These are phyloP conservation scores for Corinectria fuckeliana DNA, from an alignment of 2,329 filamentous ascomycete species.

Conservation along the genomic window DNA sequence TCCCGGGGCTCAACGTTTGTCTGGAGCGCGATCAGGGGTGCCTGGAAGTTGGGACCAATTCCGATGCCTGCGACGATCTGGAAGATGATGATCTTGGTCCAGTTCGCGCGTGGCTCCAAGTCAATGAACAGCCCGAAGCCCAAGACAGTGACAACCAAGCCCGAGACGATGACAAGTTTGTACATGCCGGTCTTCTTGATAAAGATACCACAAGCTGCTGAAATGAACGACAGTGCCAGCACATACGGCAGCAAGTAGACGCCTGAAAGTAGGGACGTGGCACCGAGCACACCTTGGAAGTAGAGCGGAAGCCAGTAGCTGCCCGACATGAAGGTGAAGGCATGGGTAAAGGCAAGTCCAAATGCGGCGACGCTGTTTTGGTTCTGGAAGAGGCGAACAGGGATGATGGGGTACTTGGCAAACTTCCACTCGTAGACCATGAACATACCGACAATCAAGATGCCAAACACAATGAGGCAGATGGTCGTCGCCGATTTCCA, in stretches of 20 bases:
- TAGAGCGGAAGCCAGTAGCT: constrained; percentile 86
- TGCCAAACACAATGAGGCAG: constrained; percentile 78
- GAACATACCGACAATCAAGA: constrained; percentile 69
- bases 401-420: constrained; percentile 81
- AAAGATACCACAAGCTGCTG: constrained; percentile 61
- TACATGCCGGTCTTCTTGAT: constrained; percentile 72
- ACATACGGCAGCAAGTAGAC: constrained; percentile 77
- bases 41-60: constrained; percentile 72
- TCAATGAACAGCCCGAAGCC: constrained; percentile 70
- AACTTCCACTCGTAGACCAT: constrained; percentile 74
- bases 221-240: constrained; percentile 69
- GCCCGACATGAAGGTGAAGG: constrained; percentile 77
- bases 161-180: constrained; percentile 63
- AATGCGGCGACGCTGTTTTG: constrained; percentile 71
- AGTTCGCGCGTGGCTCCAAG: constrained; percentile 62
- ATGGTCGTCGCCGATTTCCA: constrained; percentile 79
- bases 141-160: constrained; percentile 65
- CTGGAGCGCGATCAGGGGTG: constrained; percentile 72
- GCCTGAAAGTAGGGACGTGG: constrained; percentile 72
- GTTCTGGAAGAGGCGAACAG: constrained; percentile 71
- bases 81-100: constrained; percentile 64
- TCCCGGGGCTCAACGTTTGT: constrained; percentile 66
- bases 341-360: constrained; percentile 73
- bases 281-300: constrained; percentile 77
- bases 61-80: constrained; percentile 70